Evolutionary conservation across 352 stramenopile species (phyloP).

Genomic region (Phytopythium oedochilum): DNA sequence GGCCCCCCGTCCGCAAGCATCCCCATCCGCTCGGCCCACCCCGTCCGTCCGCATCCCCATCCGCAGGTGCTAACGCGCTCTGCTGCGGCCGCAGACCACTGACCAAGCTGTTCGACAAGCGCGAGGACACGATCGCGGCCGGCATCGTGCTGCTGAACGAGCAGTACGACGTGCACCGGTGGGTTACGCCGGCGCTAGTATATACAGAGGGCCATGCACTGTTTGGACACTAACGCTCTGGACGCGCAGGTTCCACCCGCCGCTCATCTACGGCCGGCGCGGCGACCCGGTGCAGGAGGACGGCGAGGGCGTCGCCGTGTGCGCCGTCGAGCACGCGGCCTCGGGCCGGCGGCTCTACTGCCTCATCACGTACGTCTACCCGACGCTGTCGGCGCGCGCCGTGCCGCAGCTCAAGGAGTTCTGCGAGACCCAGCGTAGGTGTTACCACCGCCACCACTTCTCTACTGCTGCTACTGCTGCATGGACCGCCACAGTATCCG

Average conservation of each 20-base stretch:
- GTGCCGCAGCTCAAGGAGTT: constrained; percentile 79
- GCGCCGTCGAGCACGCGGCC: constrained; percentile 44
- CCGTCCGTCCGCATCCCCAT: too few relatives aligned
- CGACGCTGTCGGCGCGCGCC: constrained; percentile 68
- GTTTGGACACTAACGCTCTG: constrained; percentile 1
- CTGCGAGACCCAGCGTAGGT: constrained; percentile 49
- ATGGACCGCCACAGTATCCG: too few relatives aligned
- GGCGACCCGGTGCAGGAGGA: constrained; percentile 61
- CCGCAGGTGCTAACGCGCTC: neutral
- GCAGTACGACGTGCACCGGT: constrained; percentile 84
- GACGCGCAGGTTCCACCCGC: constrained; percentile 62
- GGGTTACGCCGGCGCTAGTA: constrained; percentile 2
- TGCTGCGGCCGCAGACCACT: constrained; percentile 20
- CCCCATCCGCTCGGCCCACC: too few relatives aligned
- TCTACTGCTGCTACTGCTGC: too few relatives aligned
- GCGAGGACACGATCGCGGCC: constrained; percentile 65
- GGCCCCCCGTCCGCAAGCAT: too few relatives aligned
- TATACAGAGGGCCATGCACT: too few relatives aligned
- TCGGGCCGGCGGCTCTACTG: constrained; percentile 37
- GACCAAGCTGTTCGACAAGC: constrained; percentile 72
- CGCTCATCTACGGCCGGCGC: constrained; percentile 69
- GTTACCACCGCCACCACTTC: neutral
- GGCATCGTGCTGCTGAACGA: constrained; percentile 69
- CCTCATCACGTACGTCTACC: constrained; percentile 81
- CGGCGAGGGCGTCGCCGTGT: constrained; percentile 67